Conservation (phyloP, 306 rosid species). For the Arachis stenosperma region DNA sequence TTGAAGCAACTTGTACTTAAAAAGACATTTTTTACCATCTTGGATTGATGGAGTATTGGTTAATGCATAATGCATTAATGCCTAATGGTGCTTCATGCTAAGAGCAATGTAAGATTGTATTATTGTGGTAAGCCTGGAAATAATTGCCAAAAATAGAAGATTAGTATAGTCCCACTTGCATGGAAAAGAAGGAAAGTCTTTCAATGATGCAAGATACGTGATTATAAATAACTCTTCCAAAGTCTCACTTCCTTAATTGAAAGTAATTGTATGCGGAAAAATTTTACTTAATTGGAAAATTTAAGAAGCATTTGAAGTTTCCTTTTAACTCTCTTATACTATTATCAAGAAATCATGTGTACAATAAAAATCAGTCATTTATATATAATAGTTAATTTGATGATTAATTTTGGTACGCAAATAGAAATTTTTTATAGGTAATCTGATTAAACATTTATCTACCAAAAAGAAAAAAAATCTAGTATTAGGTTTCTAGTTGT, state of each 20-base stretch:
- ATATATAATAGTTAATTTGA: too few species aligned
- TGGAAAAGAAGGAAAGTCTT: slow-evolving; percentile 35
- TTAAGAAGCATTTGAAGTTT: not conserved
- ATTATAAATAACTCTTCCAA: not conserved
- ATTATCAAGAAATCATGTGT: too few species aligned
- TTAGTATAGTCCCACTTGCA: slow-evolving; percentile 26
- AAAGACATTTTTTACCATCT: slow-evolving; percentile 12
- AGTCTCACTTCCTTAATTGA: not conserved
- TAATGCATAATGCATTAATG: slow-evolving; percentile 12
- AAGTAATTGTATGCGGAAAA: not conserved
- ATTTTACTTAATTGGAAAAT: slow-evolving; percentile 26
- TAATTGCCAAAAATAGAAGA: slow-evolving; percentile 19
- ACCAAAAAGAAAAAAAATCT: too few species aligned
- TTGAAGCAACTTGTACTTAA: slow-evolving; percentile 81
- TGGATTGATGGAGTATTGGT: slow-evolving; percentile 1
- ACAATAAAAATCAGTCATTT: too few species aligned
- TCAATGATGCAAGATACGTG: slow-evolving; percentile 35
- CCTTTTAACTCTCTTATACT: too few species aligned
- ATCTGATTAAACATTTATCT: too few species aligned
- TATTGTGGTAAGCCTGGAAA: slow-evolving; percentile 12
- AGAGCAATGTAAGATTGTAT: slow-evolving; percentile 25
- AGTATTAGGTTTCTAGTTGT: too few species aligned
- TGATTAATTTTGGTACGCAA: too few species aligned
- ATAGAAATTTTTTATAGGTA: too few species aligned
- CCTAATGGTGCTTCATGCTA: slow-evolving; percentile 30